These are phyloP conservation scores for Chlorella ohadii DNA, from an alignment of 139 green algal genomes.

Conservation along the genomic window DNA sequence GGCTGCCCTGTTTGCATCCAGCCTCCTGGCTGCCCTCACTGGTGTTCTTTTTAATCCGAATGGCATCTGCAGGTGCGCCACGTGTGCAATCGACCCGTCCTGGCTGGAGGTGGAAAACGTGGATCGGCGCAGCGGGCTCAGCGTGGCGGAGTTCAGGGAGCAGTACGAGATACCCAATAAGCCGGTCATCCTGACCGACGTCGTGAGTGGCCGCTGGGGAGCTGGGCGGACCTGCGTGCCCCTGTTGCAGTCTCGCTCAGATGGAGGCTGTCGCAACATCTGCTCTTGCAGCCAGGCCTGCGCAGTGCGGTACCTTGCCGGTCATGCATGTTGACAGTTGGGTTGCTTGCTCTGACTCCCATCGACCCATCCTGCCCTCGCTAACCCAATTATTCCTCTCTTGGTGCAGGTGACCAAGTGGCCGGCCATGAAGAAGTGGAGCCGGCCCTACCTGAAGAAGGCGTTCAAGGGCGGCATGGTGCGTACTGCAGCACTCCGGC, in stretches of 20 bases:
- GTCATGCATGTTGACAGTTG: too few relatives aligned
- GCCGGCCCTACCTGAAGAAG: slow-evolving; percentile 53
- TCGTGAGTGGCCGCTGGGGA: slow-evolving; percentile 31
- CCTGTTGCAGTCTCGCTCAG: too few relatives aligned
- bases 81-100: slow-evolving; percentile 54
- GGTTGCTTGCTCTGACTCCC: too few relatives aligned
- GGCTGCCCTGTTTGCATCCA: too few relatives aligned
- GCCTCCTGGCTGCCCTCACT: too few relatives aligned
- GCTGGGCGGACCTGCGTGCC: too few relatives aligned
- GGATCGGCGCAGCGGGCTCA: slow-evolving; percentile 62
- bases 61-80: slow-evolving; percentile 8
- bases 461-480: slow-evolving; percentile 60
- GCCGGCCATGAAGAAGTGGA: slow-evolving; percentile 74
- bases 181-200: slow-evolving; percentile 87
- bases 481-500: background rate
- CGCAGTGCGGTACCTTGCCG: too few relatives aligned
- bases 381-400: too few relatives aligned
- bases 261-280: too few relatives aligned
- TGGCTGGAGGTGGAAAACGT: slow-evolving; percentile 92
- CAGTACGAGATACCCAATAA: slow-evolving; percentile 85
- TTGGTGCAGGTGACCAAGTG: slow-evolving; percentile 60
- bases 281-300: too few relatives aligned
- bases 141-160: slow-evolving; percentile 67
- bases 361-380: too few relatives aligned
- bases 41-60: too few relatives aligned